These are phyloP conservation scores for Rugonectria rugulosa DNA, from an alignment of 2,329 filamentous ascomycete species.

Conservation along the genomic window DNA sequence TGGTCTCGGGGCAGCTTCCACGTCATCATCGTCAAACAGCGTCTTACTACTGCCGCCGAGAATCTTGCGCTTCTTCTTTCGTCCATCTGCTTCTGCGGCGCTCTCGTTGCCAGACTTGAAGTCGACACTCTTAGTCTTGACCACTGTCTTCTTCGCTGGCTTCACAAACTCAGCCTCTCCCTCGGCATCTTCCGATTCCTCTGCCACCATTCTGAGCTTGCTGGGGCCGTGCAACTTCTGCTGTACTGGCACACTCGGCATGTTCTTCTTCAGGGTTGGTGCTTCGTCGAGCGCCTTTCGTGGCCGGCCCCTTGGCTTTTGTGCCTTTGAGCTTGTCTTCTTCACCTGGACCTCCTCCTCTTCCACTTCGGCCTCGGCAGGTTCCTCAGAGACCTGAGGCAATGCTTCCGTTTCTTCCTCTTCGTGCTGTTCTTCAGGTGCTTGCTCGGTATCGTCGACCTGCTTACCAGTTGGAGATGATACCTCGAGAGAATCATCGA, in stretches of 20 bases:
- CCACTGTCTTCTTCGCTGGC: slow-evolving; percentile 21
- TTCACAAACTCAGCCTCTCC: slow-evolving; percentile 41
- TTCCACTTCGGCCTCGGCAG: slow-evolving; percentile 15
- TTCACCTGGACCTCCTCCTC: slow-evolving; percentile 18
- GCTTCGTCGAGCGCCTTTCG: slow-evolving; percentile 55
- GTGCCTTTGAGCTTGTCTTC: slow-evolving; percentile 25
- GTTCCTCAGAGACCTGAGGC: slow-evolving; percentile 15
- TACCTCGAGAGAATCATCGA: slow-evolving; percentile 47
- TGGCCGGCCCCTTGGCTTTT: slow-evolving; percentile 55
- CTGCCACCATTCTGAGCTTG: slow-evolving; percentile 50
- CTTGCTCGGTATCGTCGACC: slow-evolving; percentile 30
- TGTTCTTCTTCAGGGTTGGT: slow-evolving; percentile 55
- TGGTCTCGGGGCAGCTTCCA: slow-evolving; percentile 48
- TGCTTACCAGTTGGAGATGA: slow-evolving; percentile 32
- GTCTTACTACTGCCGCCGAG: slow-evolving; percentile 69
- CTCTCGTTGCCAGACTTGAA: slow-evolving; percentile 22
- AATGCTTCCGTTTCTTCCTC: slow-evolving; percentile 25
- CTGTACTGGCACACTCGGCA: slow-evolving; percentile 42
- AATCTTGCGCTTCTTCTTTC: slow-evolving; percentile 78
- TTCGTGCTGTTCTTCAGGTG: slow-evolving; percentile 46
- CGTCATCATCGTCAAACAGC: slow-evolving; percentile 74
- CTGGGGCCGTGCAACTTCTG: slow-evolving; percentile 44
- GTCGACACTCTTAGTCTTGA: slow-evolving; percentile 23
- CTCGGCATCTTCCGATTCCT: slow-evolving; percentile 44
- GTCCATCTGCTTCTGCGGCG: slow-evolving; percentile 48